A percentile compares a stretch with the other conserved stretches of the same genome.
These are phyloP conservation scores for Aspergillus novoparasiticus DNA, from an alignment of 2,329 filamentous ascomycete species.

Conservation along the genomic window DNA sequence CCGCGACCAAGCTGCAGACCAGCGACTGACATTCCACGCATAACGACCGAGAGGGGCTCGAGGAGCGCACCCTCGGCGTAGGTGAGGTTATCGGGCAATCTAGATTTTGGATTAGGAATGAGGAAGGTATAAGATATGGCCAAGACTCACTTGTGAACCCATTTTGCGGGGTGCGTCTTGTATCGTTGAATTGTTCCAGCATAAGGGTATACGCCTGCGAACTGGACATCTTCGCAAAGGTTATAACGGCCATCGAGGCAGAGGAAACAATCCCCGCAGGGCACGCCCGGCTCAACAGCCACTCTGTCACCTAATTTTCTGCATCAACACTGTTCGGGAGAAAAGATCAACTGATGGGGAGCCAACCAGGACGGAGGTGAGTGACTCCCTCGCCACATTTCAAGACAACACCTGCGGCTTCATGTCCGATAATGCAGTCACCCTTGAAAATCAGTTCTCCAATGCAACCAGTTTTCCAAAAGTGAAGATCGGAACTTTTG, in stretches of 20 bases:
- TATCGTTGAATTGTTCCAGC: constrained; percentile 63
- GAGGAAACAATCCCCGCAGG: constrained; percentile 63
- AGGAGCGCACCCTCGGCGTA: constrained; percentile 65
- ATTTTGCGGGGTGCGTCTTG: constrained; percentile 64
- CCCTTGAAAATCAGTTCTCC: constrained; percentile 64
- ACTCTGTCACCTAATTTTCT: constrained; percentile 59
- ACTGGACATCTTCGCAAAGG: constrained; percentile 63
- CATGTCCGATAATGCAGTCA: constrained; percentile 67
- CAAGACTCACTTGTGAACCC: constrained; percentile 49
- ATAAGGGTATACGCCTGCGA: constrained; percentile 64
- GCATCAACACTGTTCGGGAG: not conserved
- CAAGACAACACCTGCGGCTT: constrained; percentile 64
- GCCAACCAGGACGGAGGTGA: constrained; percentile 50
- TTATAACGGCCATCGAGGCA: constrained; percentile 65
- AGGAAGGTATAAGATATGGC: not conserved
- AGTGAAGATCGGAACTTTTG: constrained; percentile 65
- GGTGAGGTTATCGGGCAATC: constrained; percentile 58
- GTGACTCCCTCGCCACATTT: constrained; percentile 59
- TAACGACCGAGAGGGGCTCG: constrained; percentile 65
- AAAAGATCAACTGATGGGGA: not conserved
- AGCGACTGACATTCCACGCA: constrained; percentile 61
- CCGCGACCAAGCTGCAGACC: constrained; percentile 58
- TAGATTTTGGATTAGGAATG: constrained; percentile 13
- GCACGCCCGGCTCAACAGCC: constrained; percentile 67
- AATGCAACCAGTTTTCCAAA: constrained; percentile 67